Evolutionary conservation across 768 basidiomycete species (phyloP).

Genomic region (Zangia roseola): DNA sequence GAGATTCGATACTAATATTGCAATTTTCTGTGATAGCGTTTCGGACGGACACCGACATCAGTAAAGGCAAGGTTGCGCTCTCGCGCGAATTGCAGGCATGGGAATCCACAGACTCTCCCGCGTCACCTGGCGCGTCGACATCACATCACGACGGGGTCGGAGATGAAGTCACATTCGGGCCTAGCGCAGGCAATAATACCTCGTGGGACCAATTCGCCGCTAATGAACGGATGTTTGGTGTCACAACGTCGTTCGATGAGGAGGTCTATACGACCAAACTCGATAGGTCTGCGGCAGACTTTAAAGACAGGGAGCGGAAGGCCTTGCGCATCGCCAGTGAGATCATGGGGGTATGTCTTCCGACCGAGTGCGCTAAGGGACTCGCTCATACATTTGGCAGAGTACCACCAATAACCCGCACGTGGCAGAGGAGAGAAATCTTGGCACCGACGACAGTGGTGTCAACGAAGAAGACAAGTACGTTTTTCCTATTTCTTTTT

Average conservation of each 20-base stretch:
- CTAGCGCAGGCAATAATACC: slow-evolving; percentile 41
- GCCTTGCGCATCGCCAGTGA: slow-evolving; percentile 89
- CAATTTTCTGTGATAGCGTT: slow-evolving; percentile 50
- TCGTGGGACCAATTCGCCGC: slow-evolving; percentile 92
- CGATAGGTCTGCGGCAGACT: slow-evolving; percentile 81
- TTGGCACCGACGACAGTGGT: slow-evolving; percentile 64
- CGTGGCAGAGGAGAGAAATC: slow-evolving; percentile 82
- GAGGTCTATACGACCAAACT: slow-evolving; percentile 93
- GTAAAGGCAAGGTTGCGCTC: slow-evolving; percentile 49
- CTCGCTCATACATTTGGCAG: slow-evolving; percentile 37
- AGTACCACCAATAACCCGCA: slow-evolving; percentile 72
- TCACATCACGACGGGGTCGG: slow-evolving; percentile 33
- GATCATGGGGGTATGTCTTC: slow-evolving; percentile 72
- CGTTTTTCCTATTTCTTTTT: slow-evolving; percentile 27
- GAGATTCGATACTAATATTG: slow-evolving; percentile 13
- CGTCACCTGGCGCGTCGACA: slow-evolving; percentile 26
- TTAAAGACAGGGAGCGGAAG: slow-evolving; percentile 81
- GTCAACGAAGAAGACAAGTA: slow-evolving; percentile 97
- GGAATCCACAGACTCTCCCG: slow-evolving; percentile 46
- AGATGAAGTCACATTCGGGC: slow-evolving; percentile 73
- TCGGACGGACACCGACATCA: slow-evolving; percentile 81
- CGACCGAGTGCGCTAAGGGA: neutral
- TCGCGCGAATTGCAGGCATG: slow-evolving; percentile 84
- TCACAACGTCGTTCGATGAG: slow-evolving; percentile 90
- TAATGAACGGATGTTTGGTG: slow-evolving; percentile 92